Base-by-base conservation (phyloP, 2,329 filamentous ascomycete species). In the Fusarium sp. region DNA sequence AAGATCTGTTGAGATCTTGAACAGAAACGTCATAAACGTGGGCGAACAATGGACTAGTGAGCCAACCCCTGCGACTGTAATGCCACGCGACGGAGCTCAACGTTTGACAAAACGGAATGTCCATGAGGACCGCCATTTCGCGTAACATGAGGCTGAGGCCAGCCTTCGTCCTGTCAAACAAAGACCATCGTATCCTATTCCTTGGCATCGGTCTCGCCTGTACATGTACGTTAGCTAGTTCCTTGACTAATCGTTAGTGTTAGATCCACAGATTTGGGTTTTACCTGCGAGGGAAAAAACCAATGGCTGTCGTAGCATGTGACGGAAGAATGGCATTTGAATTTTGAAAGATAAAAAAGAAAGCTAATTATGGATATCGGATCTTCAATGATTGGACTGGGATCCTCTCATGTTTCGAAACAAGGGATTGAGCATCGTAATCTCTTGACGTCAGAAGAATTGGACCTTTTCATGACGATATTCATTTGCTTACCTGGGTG, bases 251-350 rank as follows among this genome's bases (percentile, higher is more conserved):
- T 44, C n/a, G 14, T 42, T 68, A 42, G 57, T 54, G 39, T 20
- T 55, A 67, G 75, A 36, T 75, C 75, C 72, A 77, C 72, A 70
- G 61, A 78, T 65, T 75, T 77, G 74, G 72, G 72, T 78, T 77
- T 70, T 60, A 57, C 42, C 44, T 38, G 68, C 63, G 24, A 64
- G 9, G 41, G 47, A 55, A 53, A 51, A 69, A 54, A 26, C 51
- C 71, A 68, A 72, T 68, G 45, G 35, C 44, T 69, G 45, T 54
- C 63, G 59, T 58, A 64, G 45, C 48, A 61, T 69, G 69, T 69
- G 70, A 67, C 66, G 69, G 73, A 69, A 68, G n/a, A 63, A 73
- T 63, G 32, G 72, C 39, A 47, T 55, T 59, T 41, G 22, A 42
- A 42, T 44, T 55, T 59, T 41, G 22, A 42, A 42, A 36, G 32